Conservation (phyloP, 1,284 basidiomycete species). For the Ganoderma boninense region DNA sequence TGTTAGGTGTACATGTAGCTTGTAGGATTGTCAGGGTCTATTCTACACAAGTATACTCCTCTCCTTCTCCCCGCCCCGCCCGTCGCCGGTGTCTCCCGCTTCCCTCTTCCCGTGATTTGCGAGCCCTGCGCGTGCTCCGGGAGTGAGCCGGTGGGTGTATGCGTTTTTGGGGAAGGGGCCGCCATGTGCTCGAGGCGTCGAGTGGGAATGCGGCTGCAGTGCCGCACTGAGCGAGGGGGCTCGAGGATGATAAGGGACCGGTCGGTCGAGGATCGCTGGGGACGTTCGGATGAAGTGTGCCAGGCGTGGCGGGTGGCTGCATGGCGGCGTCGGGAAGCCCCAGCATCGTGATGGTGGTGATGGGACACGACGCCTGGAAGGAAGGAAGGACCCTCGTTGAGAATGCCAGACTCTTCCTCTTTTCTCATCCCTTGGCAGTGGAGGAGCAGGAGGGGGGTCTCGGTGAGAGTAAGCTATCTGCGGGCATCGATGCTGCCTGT, state of each 20-base stretch:
- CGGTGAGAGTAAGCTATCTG: no score
- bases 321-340: background rate
- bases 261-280: background rate
- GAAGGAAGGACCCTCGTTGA: background rate
- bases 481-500: background rate
- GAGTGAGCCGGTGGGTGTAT: no score
- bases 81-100: background rate
- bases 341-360: background rate
- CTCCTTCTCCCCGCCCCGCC: background rate
- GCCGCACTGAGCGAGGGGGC: no score
- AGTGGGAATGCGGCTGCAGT: background rate
- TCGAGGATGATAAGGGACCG: no score
- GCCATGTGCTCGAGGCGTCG: background rate
- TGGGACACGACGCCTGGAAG: background rate
- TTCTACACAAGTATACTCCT: constrained; percentile 16
- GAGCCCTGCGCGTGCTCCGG: background rate
- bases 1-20: constrained; percentile 30
- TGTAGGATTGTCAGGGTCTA: constrained; percentile 28
- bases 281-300: background rate
- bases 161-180: background rate
- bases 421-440: background rate
- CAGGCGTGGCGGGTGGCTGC: no score
- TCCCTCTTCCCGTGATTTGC: background rate
- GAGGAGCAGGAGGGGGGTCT: no score
- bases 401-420: background rate